Conservation (phyloP, 805 yeast species). For the Myxozyma sirexii region DNA sequence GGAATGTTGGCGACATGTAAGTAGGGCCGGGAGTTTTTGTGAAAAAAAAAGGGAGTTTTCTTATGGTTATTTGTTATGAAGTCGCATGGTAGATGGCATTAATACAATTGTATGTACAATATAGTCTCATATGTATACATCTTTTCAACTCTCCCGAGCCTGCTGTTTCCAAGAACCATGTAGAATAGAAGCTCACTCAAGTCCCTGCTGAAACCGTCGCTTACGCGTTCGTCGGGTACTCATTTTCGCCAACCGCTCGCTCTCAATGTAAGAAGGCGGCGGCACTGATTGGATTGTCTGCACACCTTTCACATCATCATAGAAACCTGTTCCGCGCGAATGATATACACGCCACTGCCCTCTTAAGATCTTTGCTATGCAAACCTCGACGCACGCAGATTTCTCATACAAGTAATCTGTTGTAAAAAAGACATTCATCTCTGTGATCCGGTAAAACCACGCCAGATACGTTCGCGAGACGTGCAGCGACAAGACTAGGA, state of each 20-base stretch:
- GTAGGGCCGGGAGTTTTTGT: constrained; percentile 17
- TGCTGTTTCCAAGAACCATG: too few species aligned
- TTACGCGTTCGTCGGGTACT: neutral
- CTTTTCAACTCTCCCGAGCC: too few species aligned
- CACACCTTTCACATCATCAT: neutral
- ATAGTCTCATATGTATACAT: too few species aligned
- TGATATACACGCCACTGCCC: neutral
- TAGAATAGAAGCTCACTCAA: too few species aligned
- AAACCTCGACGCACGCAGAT: neutral
- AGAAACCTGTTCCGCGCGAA: neutral
- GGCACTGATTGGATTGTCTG: neutral
- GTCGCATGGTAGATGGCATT: neutral
- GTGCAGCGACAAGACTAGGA: neutral
- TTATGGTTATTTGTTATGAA: neutral
- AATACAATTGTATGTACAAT: neutral
- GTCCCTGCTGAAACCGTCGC: constrained; percentile 2
- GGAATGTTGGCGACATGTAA: constrained; percentile 85
- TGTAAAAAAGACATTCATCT: neutral
- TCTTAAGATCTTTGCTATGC: neutral
- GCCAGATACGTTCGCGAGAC: neutral
- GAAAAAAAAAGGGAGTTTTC: too few species aligned
- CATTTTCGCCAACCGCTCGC: constrained; percentile 9
- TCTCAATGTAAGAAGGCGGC: constrained; percentile 20
- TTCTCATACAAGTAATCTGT: neutral
- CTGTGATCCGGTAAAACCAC: constrained; percentile 16